Evolutionary conservation across 768 basidiomycete species (phyloP).

Genomic region (Cystofilobasidium macerans): DNA sequence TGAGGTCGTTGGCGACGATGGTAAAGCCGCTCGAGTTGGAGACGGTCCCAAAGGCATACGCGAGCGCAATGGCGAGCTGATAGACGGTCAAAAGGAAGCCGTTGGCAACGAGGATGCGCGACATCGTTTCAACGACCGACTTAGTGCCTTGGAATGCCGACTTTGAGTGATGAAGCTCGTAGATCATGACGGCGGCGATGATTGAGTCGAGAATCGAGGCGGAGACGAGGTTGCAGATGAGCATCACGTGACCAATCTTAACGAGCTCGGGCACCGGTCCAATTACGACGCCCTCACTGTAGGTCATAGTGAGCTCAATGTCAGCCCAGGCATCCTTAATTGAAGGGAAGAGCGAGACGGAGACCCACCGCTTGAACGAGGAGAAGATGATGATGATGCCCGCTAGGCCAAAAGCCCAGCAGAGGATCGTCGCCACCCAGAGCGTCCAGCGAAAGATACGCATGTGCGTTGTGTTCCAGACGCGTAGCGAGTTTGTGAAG

Average conservation of each 20-base stretch:
- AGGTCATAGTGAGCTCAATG: background rate
- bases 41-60: conserved; percentile 88
- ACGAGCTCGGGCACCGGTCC: background rate
- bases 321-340: background rate
- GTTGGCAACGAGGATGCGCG: conserved; percentile 79
- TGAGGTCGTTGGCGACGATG: conserved; percentile 1
- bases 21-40: conserved; percentile 55
- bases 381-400: background rate
- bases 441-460: background rate
- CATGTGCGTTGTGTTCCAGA: background rate
- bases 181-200: conserved; percentile 9
- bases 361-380: background rate
- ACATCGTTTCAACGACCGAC: conserved; percentile 63
- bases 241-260: background rate
- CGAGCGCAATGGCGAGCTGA: conserved; percentile 77
- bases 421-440: background rate
- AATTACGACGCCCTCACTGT: background rate
- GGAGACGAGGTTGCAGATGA: background rate
- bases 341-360: background rate
- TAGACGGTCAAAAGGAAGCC: conserved; percentile 91
- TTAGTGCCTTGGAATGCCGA: background rate
- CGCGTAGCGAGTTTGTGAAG: background rate
- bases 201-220: conserved; percentile 5
- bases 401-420: background rate
- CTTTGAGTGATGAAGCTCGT: background rate